Base-by-base conservation (phyloP, 2,329 filamentous ascomycete genomes). In the Teratosphaeria gauchensis region DNA sequence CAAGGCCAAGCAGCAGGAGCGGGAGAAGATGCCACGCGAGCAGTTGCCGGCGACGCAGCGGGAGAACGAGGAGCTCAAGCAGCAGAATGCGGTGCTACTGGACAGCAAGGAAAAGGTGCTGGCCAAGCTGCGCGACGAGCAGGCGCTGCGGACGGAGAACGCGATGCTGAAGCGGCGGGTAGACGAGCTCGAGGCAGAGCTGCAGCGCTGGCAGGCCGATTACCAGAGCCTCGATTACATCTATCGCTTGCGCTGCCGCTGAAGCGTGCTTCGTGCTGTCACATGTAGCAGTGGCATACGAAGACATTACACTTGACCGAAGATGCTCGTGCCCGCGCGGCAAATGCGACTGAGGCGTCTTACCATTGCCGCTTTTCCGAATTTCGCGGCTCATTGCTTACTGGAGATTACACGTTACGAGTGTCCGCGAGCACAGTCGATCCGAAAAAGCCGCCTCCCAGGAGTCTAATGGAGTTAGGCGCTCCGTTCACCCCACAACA, bases 51-150 rank as follows among this genome's bases (percentile, higher is more conserved):
- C 16, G 1, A 32, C 33, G 19, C 53, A 53, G 32, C 53, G 53
- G 21, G 24, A 48, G 31, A 35, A 53, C 16, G 57, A 48, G 5
- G 46, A 19, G 14, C 51, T 54, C 7, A 52, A 53, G 35, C 51
- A 30, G 19, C 51, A 57, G 30, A 53, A 32, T 14, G 56, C 56
- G 32, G 35, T 57, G 2, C 51, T 56, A 12, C 54, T 54, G 32
- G 61, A 57, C 53, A 54, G 21, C 54, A 56, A 46, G 58, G 61
- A 51, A 55, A 11, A 3, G 16, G 8, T 21, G 19, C 38, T 11
- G 38, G 38, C 16, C 38, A 35, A 35, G 33, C 33, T 35, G 8
- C 33, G 33, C 33, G 33, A 35, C 33, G 33, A 35, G 33, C 38
- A 12, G 38, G 38, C 14, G 16, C 38, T 46, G 38, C 42, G 42